Evolutionary conservation across 306 rosid species (phyloP), one percentile per base, ranked within the genome.

Genomic region (Canavalia gladiata): DNA sequence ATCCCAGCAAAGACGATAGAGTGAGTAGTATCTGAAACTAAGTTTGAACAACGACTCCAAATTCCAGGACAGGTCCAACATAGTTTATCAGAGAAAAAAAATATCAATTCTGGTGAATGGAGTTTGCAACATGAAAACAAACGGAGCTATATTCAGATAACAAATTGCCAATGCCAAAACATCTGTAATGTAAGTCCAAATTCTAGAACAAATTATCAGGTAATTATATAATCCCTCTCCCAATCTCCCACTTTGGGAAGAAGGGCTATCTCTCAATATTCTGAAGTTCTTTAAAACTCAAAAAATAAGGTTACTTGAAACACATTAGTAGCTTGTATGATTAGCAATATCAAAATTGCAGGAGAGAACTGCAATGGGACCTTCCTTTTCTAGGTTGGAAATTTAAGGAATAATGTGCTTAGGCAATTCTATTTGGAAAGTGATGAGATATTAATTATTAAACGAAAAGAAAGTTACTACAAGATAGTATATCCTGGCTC

Each of bases 321-420:
- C 43, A 79, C 7, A 3, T 6, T 31, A 9, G 51, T 28, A 34
- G 62, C 75, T 31, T 56, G 68, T 78, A 56, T n/a, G 68, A 43
- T 79, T 34, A 70, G 71, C 60, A 25, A 46, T 30, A 75, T 30
- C 18, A 12, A 75, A 59, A 6, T 59, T 74, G 41, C 13, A 33
- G 43, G 31, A 74, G 18, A 74, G 57, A 28, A 4, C 42, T 10
- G 42, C 29, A 33, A 34, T 7, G 8, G 8, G 8, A 28, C 51
- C 50, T 54, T 72, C 65, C 33, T 18, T 50, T 73, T 52, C 54
- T 55, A 39, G 52, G 10, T 41, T 55, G 54, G 35, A 72, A 72
- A 4, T 73, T 50, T 39, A 42, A 10, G 7, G 42, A 45, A 65
- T 13, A 47, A 2, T 2, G 0, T 33, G 3, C 29, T 56, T 29